Evolutionary conservation across 148 eudicot genomes (phyloP), one percentile per base, ranked within the genome.

Genomic region (Salicornia ramosissima): DNA sequence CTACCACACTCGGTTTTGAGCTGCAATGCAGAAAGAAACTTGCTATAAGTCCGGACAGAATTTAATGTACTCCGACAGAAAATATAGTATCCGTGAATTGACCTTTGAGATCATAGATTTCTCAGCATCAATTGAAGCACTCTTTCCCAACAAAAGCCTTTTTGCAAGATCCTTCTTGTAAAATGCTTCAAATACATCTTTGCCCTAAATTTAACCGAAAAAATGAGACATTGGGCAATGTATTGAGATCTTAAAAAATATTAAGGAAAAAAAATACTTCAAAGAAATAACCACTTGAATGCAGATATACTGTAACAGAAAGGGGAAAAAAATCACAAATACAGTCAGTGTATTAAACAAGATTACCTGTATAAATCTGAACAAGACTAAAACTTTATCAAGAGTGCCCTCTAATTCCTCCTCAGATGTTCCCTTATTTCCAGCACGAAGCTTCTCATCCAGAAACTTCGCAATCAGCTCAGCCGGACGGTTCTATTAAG

Each of bases 81-180:
- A 2, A 24, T 29, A 64, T 16, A 22, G 26, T 29, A 53, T 39
- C 49, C 24, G 74, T 46, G 18, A 55, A 28, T 13, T 67, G 46
- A 88, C 98, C 90, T 93, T 93, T 4, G 98, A 86, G 76, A 93
- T 93, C 98, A 93, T 93, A 55, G 98, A 93, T 79, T 93, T 93
- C 77, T 93, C 98, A 67, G 98, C 98, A 81, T 93, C 98, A 77
- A 93, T 93, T 25, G 98, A 93, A 60, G 98, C 98, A 85, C 96
- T 93, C 80, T 92, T 93, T 59, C 98, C 96, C 80, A 93, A 72
- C 75, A 93, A 79, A 29, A 93, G 85, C 86, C 98, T 86, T 75
- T 93, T 93, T 21, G 98, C 98, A 59, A 93, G 98, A 81, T 93
- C 96, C 77, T 93, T 93, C 80, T 93, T 93, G 72, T 93, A 93